Evolutionary conservation across 345 rosid genomes (phyloP), one percentile per base, ranked within the genome.

Genomic region (Erodium maritimum): DNA sequence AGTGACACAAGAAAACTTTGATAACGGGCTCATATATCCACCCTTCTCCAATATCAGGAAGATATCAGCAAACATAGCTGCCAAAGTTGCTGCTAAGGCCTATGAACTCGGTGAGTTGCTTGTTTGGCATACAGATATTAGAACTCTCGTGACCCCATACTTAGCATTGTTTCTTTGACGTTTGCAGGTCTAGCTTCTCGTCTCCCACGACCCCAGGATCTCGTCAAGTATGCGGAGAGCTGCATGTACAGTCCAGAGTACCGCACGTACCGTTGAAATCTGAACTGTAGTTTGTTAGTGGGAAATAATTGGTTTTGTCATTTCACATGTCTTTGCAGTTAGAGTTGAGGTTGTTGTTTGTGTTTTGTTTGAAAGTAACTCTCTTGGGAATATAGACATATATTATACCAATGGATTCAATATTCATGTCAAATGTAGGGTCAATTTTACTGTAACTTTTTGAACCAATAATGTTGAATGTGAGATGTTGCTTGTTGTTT

Each of bases 231-330:
- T 60, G 96, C 97, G 0, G 97, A 93, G 81, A 87, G 91, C 80
- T 85, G 97, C 90, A 87, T 93, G 97, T 90, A 87, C 84, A 83
- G 88, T 64, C 91, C 96, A 22, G 61, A 73, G 54, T 90, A 94
- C 81, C 77, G 90, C 58, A 73, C 62, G 85, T 94, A 85, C 65
- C 95, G 91, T 24, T 93, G 66, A 89, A 69, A 23, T 20, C 17
- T 21, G n/a, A 50, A 14, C 17, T 16, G 19, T 19, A 23, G 8
- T 34, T 1, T 19, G 55, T 11, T 29, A 29, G 3, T 29, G 34
- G 8, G 34, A 29, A 29, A 29, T 29, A 29, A 29, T 29, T 29
- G 3, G 34, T 29, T 29, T n/a, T n/a, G n/a, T n/a, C n/a, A n/a
- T n/a, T n/a, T n/a, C n/a, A n/a, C n/a, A n/a, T n/a, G n/a, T n/a